phyloP scores from a whole-genome alignment of 345 rosid species.

The Laguncularia racemosa region DNA sequence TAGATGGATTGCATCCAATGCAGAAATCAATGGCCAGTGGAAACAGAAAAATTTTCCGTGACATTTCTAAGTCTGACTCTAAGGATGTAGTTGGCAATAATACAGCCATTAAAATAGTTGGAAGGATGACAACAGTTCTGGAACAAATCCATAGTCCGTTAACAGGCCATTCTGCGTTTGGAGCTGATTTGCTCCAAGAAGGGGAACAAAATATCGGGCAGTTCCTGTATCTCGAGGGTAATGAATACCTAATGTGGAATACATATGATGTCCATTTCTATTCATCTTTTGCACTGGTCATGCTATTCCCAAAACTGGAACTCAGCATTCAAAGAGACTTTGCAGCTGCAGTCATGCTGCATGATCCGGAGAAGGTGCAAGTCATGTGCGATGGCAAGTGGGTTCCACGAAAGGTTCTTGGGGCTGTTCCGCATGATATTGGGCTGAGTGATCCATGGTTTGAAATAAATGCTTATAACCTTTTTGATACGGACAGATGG shows the following conservation, averaged over 20 bases:
- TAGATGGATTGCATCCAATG: conserved; percentile 75
- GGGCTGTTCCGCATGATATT: conserved; percentile 93
- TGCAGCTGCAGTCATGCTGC: conserved; percentile 88
- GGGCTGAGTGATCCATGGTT: conserved; percentile 86
- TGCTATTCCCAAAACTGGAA: conserved; percentile 84
- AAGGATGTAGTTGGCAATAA: conserved; percentile 25
- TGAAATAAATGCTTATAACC: conserved; percentile 68
- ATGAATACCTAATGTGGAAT: conserved; percentile 92
- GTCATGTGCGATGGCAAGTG: conserved; percentile 52
- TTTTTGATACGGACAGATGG: conserved; percentile 72
- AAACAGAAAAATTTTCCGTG: conserved; percentile 69
- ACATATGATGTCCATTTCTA: conserved; percentile 96
- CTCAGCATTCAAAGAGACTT: conserved; percentile 93
- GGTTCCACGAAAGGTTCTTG: conserved; percentile 75
- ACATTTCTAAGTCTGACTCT: conserved; percentile 34
- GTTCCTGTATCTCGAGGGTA: conserved; percentile 86
- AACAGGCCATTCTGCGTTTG: conserved; percentile 71
- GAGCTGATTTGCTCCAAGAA: conserved; percentile 73
- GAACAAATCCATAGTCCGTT: conserved; percentile 56
- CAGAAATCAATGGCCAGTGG: conserved; percentile 55
- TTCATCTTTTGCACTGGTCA: conserved; percentile 74
- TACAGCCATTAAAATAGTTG: conserved; percentile 57
- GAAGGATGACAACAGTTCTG: conserved; percentile 57
- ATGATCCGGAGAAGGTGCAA: conserved; percentile 66
- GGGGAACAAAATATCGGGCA: conserved; percentile 96